Evolutionary conservation across 1,139 yeast species (phyloP).

Genomic region (Kodamaea sp.): DNA sequence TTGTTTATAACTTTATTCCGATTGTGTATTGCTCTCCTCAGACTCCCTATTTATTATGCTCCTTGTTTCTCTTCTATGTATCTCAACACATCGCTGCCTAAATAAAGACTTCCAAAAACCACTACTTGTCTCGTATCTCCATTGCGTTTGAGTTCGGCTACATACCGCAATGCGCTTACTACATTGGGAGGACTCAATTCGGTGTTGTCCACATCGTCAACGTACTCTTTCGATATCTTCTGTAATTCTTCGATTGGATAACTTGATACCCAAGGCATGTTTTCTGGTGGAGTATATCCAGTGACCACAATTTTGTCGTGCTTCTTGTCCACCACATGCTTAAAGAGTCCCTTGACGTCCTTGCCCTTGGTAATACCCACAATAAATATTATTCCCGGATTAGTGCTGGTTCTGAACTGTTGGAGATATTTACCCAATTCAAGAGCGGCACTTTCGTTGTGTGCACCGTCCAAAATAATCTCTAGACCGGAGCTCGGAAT

Average conservation of each 20-base stretch:
- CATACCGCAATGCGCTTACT: conserved; percentile 21
- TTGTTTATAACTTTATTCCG: too few relatives aligned
- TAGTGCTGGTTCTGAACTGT: conserved; percentile 14
- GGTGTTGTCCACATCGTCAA: conserved; percentile 22
- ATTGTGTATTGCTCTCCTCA: too few relatives aligned
- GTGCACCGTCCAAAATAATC: conserved; percentile 86
- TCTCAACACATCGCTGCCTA: conserved; percentile 68
- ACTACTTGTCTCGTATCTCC: conserved; percentile 44
- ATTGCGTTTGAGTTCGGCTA: conserved; percentile 15
- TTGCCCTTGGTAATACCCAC: conserved; percentile 81
- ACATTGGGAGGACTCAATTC: conserved; percentile 17
- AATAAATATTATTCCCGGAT: conserved; percentile 55
- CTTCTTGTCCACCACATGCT: conserved; percentile 44
- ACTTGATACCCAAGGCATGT: conserved; percentile 89
- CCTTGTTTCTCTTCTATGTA: conserved; percentile 11
- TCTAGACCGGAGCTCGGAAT: conserved; percentile 27
- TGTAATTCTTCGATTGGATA: conserved; percentile 42
- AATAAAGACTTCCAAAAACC: conserved; percentile 77
- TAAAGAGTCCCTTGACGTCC: conserved; percentile 51
- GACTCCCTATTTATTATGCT: too few relatives aligned
- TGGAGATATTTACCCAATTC: conserved; percentile 51
- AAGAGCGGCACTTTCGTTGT: conserved; percentile 79
- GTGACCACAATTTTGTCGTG: conserved; percentile 64
- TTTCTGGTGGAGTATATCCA: conserved; percentile 67
- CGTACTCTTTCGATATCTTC: conserved; percentile 28